phyloP scores from a whole-genome alignment of 306 rosid species.

The Alnus glutinosa region DNA sequence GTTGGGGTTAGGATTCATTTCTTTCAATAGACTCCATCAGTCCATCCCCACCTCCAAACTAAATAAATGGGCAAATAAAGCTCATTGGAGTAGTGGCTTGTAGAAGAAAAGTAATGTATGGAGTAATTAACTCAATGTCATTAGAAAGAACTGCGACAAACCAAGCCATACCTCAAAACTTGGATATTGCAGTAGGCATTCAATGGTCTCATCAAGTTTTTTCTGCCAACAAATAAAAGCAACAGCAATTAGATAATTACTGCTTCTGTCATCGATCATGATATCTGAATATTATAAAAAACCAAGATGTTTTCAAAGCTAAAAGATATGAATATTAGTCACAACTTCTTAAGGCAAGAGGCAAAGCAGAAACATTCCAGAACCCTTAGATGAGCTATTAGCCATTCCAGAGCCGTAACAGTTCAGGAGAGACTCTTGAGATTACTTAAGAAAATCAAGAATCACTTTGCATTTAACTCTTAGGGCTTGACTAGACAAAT shows the following conservation, averaged over 20 bases:
- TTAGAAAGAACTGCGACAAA: slow-evolving; percentile 10
- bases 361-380: neutral
- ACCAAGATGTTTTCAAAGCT: neutral
- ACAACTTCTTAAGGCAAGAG: neutral
- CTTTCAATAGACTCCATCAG: neutral
- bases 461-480: neutral
- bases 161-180: slow-evolving; percentile 67
- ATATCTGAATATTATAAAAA: neutral
- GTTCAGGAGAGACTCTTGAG: neutral
- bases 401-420: neutral
- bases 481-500: neutral
- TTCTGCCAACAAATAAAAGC: slow-evolving; percentile 49
- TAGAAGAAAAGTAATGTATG: neutral
- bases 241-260: neutral
- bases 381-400: neutral
- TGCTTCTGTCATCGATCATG: neutral
- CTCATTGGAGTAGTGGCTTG: neutral
- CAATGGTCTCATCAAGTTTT: slow-evolving; percentile 67
- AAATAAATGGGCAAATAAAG: neutral
- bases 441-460: neutral
- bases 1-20: neutral
- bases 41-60: neutral
- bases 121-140: neutral
- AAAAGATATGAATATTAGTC: too few species aligned
- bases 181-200: slow-evolving; percentile 61